Evolutionary conservation across 192 early-diverging fungal species (phyloP), one percentile per base, ranked within the genome.

Genomic region (Coemansia umbellata): DNA sequence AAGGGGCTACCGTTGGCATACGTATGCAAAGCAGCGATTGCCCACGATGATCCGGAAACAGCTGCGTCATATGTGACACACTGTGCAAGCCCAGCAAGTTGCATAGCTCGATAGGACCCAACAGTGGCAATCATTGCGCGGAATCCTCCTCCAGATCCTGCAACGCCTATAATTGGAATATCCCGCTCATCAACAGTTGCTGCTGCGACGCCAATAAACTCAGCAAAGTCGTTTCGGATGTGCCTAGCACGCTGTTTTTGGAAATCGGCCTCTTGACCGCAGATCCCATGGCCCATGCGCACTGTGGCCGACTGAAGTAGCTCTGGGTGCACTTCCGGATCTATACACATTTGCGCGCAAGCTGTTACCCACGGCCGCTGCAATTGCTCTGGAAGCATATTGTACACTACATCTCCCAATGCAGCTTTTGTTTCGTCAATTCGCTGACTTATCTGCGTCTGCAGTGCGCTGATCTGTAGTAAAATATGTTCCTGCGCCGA

Each of bases 91-190:
- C 88, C 89, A 4, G 81, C 63, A 11, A 85, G 66, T 19, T 88
- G 61, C 67, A 87, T 81, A 1, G 79, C 85, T 3, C 78, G 78
- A 44, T 88, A 60, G 49, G 85, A 90, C 8, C 89, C 88, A 11
- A 81, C 54, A 14, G 80, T 83, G 8, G 84, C 81, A 30, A 91
- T 59, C 91, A 93, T 93, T 6, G 91, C 89, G 5, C 90, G 83
- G 63, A 83, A 89, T 2, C 91, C 91, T 10, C 91, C 91, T 24
- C 91, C 91, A 52, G 85, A 86, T 19, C 82, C 85, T n/a, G 85
- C 86, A 54, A 87, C 53, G 6, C 78, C 85, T 42, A 92, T 80
- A 1, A 84, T 44, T 15, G 90, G 90, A 17, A 92, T 80, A 52
- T 92, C 86, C 13, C 78, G 75, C 15, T 58, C 61, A 41, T 89